Conservation (phyloP, 2,329 filamentous ascomycete genomes). For the Diaporthe sp. region DNA sequence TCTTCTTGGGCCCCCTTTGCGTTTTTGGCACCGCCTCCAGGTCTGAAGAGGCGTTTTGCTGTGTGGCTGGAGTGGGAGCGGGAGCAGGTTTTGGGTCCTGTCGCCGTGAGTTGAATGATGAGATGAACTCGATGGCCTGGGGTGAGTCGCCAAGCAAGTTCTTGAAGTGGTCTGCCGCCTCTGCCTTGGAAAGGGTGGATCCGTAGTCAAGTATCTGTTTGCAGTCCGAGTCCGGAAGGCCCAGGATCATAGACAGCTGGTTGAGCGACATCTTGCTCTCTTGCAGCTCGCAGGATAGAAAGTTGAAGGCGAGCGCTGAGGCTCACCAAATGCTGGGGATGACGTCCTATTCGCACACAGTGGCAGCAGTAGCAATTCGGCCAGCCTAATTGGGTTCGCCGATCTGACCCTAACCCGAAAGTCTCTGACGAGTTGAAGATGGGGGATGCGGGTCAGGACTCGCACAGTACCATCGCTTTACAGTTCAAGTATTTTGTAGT, state of each 20-base stretch:
- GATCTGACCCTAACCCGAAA: not conserved
- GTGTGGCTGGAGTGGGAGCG: constrained; percentile 41
- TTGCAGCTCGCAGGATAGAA: not conserved
- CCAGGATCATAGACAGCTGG: constrained; percentile 83
- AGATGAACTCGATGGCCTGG: constrained; percentile 80
- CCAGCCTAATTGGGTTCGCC: constrained; percentile 17
- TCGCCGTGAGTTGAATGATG: constrained; percentile 81
- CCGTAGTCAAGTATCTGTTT: constrained; percentile 88
- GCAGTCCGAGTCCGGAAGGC: constrained; percentile 86
- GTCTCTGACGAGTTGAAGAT: too few relatives aligned
- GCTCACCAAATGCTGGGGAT: not conserved
- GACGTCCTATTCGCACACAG: not conserved
- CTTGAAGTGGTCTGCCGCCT: constrained; percentile 86
- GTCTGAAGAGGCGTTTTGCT: constrained; percentile 39
- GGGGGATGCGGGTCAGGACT: too few relatives aligned
- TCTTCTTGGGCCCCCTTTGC: constrained; percentile 63
- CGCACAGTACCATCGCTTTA: not conserved
- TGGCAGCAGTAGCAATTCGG: not conserved
- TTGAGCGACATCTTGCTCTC: constrained; percentile 63
- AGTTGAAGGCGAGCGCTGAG: not conserved
- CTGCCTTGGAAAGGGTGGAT: constrained; percentile 78
- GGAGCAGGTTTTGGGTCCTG: constrained; percentile 54
- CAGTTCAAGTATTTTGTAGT: not conserved
- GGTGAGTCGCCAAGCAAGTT: constrained; percentile 90
- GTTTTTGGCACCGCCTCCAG: constrained; percentile 62